These are phyloP conservation scores for Toxicodendron radicans DNA, from an alignment of 345 rosid species.

Conservation along the genomic window DNA sequence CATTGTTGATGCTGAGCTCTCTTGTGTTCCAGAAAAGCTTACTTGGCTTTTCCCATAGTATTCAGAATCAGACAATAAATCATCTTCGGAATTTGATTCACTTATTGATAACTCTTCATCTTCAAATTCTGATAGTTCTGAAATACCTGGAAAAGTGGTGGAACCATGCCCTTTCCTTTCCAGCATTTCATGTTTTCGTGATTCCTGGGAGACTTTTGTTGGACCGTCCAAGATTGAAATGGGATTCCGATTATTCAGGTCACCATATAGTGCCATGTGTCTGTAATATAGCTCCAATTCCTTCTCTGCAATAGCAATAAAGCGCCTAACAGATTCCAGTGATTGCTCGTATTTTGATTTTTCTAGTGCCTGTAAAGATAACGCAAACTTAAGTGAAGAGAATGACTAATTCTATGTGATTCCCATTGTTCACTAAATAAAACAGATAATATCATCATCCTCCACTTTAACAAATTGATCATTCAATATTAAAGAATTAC, in stretches of 20 bases:
- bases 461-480: too few relatives aligned
- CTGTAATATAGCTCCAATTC: too few relatives aligned
- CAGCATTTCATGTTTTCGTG: conserved; percentile 22
- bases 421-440: neutral
- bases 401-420: neutral
- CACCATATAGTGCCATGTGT: too few relatives aligned
- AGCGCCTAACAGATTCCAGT: conserved; percentile 74
- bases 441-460: too few relatives aligned
- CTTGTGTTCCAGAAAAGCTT: conserved; percentile 2
- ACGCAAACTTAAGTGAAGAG: neutral
- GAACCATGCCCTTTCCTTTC: conserved; percentile 19
- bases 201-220: conserved; percentile 26
- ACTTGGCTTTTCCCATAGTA: conserved; percentile 8
- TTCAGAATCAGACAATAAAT: conserved; percentile 14
- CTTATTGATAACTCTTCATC: conserved; percentile 23
- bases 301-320: conserved; percentile 45
- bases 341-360: conserved; percentile 53
- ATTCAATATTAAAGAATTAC: too few relatives aligned
- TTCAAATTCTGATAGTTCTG: conserved; percentile 35
- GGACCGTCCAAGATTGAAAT: conserved; percentile 48
- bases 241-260: conserved; percentile 44
- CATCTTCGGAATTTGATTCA: conserved; percentile 36
- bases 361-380: conserved; percentile 49
- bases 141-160: conserved; percentile 19
- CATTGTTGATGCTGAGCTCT: too few relatives aligned